These are phyloP conservation scores for Petunia hybrid DNA, from an alignment of 305 asterid genomes.

Conservation along the genomic window DNA sequence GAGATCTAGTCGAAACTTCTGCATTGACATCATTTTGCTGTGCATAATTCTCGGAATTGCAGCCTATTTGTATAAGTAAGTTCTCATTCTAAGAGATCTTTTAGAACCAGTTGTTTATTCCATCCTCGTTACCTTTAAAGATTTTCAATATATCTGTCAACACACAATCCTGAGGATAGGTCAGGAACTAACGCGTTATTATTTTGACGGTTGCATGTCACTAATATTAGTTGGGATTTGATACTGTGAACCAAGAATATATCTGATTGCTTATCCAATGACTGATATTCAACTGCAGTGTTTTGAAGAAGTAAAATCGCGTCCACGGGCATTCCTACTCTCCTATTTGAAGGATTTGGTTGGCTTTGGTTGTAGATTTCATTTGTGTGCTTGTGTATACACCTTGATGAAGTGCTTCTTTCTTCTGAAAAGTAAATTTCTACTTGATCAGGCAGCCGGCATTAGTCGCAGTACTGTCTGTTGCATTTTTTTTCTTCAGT, in stretches of 20 bases:
- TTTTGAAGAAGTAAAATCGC: constrained; percentile 54
- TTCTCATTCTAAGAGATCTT: constrained; percentile 27
- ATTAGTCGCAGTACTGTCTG: not conserved
- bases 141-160: not conserved
- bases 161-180: not conserved
- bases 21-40: constrained; percentile 83
- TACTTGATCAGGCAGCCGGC: not conserved
- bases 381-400: not conserved
- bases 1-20: constrained; percentile 89
- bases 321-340: not conserved
- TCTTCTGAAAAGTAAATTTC: not conserved
- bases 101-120: not conserved
- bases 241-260: not conserved
- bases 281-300: constrained; percentile 50
- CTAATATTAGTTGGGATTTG: not conserved
- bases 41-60: constrained; percentile 91
- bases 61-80: constrained; percentile 94
- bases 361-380: not conserved
- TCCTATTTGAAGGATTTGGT: constrained; percentile 1
- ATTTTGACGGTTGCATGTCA: not conserved
- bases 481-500: not conserved
- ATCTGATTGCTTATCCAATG: constrained; percentile 6
- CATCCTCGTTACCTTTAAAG: not conserved
- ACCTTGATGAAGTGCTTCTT: not conserved
- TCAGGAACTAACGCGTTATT: not conserved